Evolutionary conservation across 2,329 filamentous ascomycete genomes (phyloP).

Genomic region (Ophiostoma ips): DNA sequence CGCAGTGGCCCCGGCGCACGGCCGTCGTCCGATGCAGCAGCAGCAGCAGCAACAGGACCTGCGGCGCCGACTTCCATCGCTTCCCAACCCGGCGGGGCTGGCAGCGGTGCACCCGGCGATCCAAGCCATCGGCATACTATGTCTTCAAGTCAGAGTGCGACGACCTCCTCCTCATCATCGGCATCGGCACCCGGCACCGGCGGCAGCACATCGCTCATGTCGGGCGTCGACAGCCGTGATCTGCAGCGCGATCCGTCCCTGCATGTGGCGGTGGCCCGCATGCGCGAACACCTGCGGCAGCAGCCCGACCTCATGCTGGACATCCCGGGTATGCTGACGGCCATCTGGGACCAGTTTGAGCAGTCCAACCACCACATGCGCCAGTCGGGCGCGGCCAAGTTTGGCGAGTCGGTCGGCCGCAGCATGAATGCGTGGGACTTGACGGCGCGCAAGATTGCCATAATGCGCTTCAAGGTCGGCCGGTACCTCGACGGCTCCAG

Average conservation of each 20-base stretch:
- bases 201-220: not conserved
- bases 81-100: no score
- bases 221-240: slow-evolving; percentile 11
- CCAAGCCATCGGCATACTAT: no score
- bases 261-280: slow-evolving; percentile 25
- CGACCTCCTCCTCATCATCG: no score
- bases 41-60: no score
- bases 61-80: no score
- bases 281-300: slow-evolving; percentile 27
- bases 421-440: slow-evolving; percentile 35
- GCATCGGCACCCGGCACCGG: not conserved
- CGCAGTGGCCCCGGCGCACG: no score
- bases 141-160: no score
- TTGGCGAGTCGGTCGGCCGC: slow-evolving; percentile 16
- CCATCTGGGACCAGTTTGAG: slow-evolving; percentile 29
- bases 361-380: slow-evolving; percentile 26
- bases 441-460: slow-evolving; percentile 31
- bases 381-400: slow-evolving; percentile 15
- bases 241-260: slow-evolving; percentile 25
- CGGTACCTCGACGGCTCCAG: slow-evolving; percentile 27
- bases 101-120: no score
- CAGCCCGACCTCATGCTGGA: slow-evolving; percentile 33
- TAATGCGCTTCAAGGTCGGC: slow-evolving; percentile 32
- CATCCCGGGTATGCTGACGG: slow-evolving; percentile 27
- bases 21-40: no score